Percentiles rank a stretch among this genome's conserved stretches.
These are phyloP conservation scores for Neurospora intermedia DNA, from an alignment of 495 filamentous ascomycete genomes.

Conservation along the genomic window DNA sequence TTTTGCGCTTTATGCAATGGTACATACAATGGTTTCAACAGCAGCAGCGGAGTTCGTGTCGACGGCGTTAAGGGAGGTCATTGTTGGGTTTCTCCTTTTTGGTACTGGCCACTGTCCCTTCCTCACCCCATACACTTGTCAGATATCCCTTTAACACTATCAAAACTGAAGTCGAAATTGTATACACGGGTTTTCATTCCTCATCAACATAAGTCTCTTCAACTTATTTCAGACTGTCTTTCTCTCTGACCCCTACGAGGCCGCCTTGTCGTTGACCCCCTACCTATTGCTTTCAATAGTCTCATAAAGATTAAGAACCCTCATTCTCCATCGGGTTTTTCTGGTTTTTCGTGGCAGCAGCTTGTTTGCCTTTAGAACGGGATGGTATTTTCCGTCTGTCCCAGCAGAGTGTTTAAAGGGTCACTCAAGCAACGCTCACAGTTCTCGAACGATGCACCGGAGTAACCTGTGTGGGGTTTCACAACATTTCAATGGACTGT, in stretches of 20 bases:
- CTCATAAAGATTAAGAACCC: not conserved
- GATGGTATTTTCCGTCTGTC: not conserved
- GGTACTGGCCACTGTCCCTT: not conserved
- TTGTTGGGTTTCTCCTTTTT: not conserved
- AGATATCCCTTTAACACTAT: not conserved
- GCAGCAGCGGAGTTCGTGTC: not conserved
- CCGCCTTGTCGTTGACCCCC: not conserved
- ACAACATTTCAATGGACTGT: not conserved
- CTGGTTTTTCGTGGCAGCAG: not conserved
- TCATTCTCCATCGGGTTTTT: not conserved
- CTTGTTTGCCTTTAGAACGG: not conserved
- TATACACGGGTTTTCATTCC: not conserved
- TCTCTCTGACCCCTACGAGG: not conserved
- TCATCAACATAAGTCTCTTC: not conserved
- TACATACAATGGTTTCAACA: not conserved
- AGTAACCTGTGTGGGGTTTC: not conserved
- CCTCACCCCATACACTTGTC: not conserved
- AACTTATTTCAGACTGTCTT: not conserved
- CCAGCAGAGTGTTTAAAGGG: not conserved
- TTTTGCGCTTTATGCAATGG: not conserved
- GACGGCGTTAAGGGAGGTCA: not conserved
- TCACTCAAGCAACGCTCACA: not conserved
- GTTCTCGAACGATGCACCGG: not conserved
- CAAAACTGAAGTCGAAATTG: not conserved
- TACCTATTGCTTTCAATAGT: not conserved